Percentiles rank a stretch among this genome's conserved stretches.
Evolutionary conservation across 202 grass and related monocot genomes (phyloP).

Genomic region (Panicum hallii): DNA sequence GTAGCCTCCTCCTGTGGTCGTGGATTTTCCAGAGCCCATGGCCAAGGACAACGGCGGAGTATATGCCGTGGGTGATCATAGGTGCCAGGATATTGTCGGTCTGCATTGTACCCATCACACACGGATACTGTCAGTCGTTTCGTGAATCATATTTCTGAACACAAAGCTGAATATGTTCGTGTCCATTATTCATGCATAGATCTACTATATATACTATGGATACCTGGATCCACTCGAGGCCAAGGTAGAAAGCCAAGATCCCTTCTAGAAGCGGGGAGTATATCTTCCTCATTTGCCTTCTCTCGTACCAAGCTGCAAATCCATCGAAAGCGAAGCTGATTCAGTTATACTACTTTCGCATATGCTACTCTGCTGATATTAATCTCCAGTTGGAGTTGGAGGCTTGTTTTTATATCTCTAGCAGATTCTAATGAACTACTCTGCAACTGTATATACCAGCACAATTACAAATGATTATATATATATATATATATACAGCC

Average conservation of each 20-base stretch:
- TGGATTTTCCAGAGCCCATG: slow-evolving; percentile 97
- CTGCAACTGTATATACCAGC: not conserved
- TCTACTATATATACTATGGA: no score
- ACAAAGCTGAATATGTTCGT: not conserved
- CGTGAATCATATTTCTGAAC: not conserved
- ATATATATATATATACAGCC: not conserved
- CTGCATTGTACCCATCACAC: slow-evolving; percentile 36
- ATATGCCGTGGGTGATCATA: slow-evolving; percentile 98
- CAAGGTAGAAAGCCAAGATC: slow-evolving; percentile 89
- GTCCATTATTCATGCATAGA: not conserved
- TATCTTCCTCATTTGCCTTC: slow-evolving; percentile 97
- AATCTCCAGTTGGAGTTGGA: not conserved
- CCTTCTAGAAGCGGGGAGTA: slow-evolving; percentile 97
- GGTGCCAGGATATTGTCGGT: slow-evolving; percentile 86
- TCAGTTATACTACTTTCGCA: slow-evolving; percentile 5
- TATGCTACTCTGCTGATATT: slow-evolving; percentile 13
- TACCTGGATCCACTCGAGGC: slow-evolving; percentile 97
- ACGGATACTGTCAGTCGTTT: not conserved
- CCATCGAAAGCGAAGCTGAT: slow-evolving; percentile 9
- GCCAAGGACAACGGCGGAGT: slow-evolving; percentile 88
- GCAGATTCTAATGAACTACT: not conserved
- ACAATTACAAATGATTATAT: not conserved
- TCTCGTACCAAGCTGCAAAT: slow-evolving; percentile 74
- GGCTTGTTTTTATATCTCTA: not conserved
- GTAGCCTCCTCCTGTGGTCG: slow-evolving; percentile 79